Conservation (phyloP, 345 rosid species). For the Rubroshorea leprosula region DNA sequence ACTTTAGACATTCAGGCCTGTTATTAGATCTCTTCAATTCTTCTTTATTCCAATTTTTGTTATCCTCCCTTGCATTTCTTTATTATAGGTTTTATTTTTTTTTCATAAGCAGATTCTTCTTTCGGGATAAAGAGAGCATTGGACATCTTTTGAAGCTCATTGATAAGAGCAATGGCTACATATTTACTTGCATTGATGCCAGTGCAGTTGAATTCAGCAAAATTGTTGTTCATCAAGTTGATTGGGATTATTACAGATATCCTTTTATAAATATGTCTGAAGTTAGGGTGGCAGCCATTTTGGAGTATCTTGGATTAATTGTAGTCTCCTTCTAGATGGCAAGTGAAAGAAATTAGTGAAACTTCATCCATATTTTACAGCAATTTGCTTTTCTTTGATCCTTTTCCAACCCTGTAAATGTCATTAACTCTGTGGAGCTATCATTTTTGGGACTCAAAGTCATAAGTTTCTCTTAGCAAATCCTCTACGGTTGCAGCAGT, state of each 20-base stretch:
- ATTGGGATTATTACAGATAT: slow-evolving; percentile 95
- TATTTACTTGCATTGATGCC: slow-evolving; percentile 67
- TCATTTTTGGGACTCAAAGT: neutral
- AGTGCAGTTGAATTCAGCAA: slow-evolving; percentile 94
- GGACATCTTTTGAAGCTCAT: slow-evolving; percentile 74
- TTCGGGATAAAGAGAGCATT: slow-evolving; percentile 85
- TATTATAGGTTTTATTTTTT: too few species aligned
- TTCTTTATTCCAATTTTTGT: slow-evolving; percentile 3
- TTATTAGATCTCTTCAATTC: slow-evolving; percentile 6
- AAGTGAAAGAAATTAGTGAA: too few species aligned
- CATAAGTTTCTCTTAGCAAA: slow-evolving; percentile 37
- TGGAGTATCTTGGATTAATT: neutral
- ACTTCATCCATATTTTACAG: neutral
- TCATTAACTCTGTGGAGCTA: neutral
- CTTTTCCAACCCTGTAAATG: neutral
- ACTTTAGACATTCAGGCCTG: slow-evolving; percentile 86
- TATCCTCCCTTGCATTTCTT: neutral
- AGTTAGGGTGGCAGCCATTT: neutral
- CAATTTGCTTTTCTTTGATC: neutral
- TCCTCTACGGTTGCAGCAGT: slow-evolving; percentile 54
- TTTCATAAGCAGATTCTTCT: slow-evolving; percentile 2
- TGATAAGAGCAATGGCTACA: slow-evolving; percentile 81
- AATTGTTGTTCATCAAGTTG: slow-evolving; percentile 62
- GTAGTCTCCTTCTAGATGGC: neutral
- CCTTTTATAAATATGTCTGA: slow-evolving; percentile 30